phyloP scores from a whole-genome alignment of 768 basidiomycete species.

The Tylopilus vinaceipallidus region DNA sequence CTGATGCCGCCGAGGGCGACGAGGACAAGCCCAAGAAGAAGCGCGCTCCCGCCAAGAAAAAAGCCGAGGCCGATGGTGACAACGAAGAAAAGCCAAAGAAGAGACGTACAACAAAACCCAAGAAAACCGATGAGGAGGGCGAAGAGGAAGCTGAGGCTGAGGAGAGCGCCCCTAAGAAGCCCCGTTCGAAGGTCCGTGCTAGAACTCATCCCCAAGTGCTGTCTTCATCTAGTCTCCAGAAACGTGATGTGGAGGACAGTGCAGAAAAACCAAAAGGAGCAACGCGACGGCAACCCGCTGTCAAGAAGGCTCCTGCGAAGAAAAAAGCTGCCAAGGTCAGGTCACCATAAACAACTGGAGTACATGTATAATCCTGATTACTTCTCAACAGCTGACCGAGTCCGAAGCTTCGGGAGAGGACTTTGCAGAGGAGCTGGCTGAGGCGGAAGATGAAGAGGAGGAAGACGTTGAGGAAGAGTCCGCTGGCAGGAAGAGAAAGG shows the following conservation, averaged over 20 bases:
- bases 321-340: constrained; percentile 41
- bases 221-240: constrained; percentile 22
- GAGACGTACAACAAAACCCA: constrained; percentile 31
- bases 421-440: constrained; percentile 43
- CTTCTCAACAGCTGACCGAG: constrained; percentile 21
- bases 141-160: constrained; percentile 35
- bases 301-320: constrained; percentile 49
- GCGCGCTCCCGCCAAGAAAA: constrained; percentile 38
- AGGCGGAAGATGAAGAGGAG: constrained; percentile 49
- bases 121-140: constrained; percentile 34
- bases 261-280: constrained; percentile 50
- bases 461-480: constrained; percentile 37
- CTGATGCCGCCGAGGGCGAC: constrained; percentile 45
- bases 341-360: too few relatives aligned
- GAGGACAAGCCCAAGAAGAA: constrained; percentile 57
- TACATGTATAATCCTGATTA: neutral
- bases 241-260: constrained; percentile 32
- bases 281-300: constrained; percentile 42
- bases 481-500: constrained; percentile 69
- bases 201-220: constrained; percentile 5
- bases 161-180: constrained; percentile 36
- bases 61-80: constrained; percentile 32
- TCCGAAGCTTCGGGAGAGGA: constrained; percentile 47
- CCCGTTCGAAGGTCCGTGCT: constrained; percentile 35
- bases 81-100: constrained; percentile 38